These are phyloP conservation scores for Biscogniauxia sp. DNA, from an alignment of 2,329 filamentous ascomycete genomes.

Conservation along the genomic window DNA sequence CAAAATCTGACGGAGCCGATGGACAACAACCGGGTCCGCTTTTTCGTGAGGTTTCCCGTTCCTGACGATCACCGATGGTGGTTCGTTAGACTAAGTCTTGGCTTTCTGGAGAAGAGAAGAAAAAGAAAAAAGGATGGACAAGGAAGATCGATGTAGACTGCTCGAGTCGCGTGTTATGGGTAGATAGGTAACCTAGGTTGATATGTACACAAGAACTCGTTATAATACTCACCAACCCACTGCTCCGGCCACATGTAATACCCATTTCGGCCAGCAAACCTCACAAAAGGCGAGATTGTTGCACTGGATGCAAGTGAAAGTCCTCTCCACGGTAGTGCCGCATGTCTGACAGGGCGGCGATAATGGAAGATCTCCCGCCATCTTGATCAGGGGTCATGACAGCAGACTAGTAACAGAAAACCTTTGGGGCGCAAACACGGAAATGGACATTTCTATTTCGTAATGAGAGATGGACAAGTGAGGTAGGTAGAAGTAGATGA, in stretches of 20 bases:
- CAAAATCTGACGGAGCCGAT: conserved; percentile 32
- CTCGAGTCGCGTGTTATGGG: neutral
- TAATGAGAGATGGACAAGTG: conserved; percentile 13
- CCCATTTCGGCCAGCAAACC: conserved; percentile 32
- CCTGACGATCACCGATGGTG: conserved; percentile 20
- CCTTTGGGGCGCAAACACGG: conserved; percentile 15
- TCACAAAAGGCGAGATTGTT: conserved; percentile 35
- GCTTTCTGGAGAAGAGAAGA: neutral
- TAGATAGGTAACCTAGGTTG: neutral
- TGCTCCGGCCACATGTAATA: conserved; percentile 27
- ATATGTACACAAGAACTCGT: conserved; percentile 1
- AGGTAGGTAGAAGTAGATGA: neutral
- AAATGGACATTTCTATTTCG: conserved; percentile 20
- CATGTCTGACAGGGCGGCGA: conserved; percentile 32
- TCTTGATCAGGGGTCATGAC: conserved; percentile 17
- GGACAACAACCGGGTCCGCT: conserved; percentile 30
- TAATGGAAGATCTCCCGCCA: conserved; percentile 17
- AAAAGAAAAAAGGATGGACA: neutral
- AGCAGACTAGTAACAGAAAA: conserved; percentile 8
- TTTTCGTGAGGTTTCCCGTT: conserved; percentile 34
- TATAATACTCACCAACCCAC: conserved; percentile 31
- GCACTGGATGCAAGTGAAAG: conserved; percentile 33
- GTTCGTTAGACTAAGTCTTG: conserved; percentile 17
- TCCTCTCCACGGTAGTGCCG: conserved; percentile 26
- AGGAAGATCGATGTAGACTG: neutral